Percentiles rank a stretch among this genome's conserved stretches.
These are phyloP conservation scores for Plasmodium cynomolgi DNA, from an alignment of 169 alveolate species.

Conservation along the genomic window DNA sequence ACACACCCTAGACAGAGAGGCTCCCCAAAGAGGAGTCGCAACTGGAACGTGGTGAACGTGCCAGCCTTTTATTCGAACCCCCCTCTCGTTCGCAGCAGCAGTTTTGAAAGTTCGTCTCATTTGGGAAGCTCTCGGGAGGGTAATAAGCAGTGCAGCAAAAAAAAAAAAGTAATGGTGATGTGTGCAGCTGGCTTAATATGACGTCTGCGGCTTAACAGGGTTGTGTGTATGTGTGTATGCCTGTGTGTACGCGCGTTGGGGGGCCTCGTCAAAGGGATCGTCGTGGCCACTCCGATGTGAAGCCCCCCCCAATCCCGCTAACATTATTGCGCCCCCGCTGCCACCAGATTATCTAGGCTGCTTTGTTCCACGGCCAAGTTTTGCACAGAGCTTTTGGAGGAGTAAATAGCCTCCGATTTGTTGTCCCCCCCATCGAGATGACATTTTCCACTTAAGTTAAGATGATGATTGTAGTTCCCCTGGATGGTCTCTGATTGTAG, in stretches of 20 bases:
- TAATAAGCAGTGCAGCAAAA: neutral
- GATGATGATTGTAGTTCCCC: neutral
- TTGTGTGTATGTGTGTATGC: too few species aligned
- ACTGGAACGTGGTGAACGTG: too few species aligned
- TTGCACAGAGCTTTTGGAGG: neutral
- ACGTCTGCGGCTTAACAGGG: neutral
- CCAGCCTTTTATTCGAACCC: too few species aligned
- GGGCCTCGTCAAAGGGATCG: neutral
- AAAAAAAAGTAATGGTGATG: neutral
- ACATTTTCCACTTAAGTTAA: neutral
- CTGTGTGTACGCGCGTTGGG: too few species aligned
- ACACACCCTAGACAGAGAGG: too few species aligned
- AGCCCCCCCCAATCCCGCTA: neutral
- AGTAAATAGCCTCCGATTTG: neutral
- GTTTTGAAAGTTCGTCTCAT: too few species aligned
- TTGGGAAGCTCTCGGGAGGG: too few species aligned
- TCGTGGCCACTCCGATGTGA: neutral
- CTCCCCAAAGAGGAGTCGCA: too few species aligned
- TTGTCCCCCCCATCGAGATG: neutral
- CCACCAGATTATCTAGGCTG: neutral
- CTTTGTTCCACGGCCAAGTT: neutral
- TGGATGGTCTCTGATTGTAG: neutral
- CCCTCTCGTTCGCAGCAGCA: too few species aligned
- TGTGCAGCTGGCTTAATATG: neutral
- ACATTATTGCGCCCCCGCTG: neutral